These are phyloP conservation scores for Leccinum fibrillosum DNA, from an alignment of 768 basidiomycete genomes.

Conservation along the genomic window DNA sequence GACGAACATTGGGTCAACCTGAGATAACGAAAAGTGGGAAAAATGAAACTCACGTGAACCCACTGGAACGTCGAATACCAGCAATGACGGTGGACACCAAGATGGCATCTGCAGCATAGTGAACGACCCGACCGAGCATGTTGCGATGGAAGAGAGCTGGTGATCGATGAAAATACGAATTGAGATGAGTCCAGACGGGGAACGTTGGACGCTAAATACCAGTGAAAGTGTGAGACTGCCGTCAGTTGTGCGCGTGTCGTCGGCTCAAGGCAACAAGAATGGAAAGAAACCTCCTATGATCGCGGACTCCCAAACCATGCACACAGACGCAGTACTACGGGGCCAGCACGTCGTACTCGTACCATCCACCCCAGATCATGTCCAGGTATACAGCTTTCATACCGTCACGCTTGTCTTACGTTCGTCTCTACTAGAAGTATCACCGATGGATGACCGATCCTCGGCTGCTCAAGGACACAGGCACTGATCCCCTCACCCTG, in stretches of 20 bases:
- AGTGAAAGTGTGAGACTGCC: neutral
- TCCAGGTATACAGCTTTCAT: constrained; percentile 20
- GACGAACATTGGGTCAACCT: neutral
- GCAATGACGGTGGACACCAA: constrained; percentile 87
- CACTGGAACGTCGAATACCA: constrained; percentile 86
- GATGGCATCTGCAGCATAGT: constrained; percentile 82
- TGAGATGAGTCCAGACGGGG: neutral
- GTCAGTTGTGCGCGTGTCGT: neutral
- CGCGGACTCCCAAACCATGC: constrained; percentile 8
- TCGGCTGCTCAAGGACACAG: constrained; percentile 71
- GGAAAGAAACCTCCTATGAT: constrained; percentile 10
- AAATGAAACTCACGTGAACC: constrained; percentile 70
- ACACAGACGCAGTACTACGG: constrained; percentile 44
- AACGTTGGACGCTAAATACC: neutral
- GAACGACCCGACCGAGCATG: constrained; percentile 70
- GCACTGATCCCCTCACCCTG: constrained; percentile 77
- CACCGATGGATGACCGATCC: constrained; percentile 85
- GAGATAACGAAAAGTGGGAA: neutral
- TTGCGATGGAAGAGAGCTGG: constrained; percentile 1
- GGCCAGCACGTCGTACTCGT: constrained; percentile 72
- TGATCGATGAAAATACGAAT: neutral
- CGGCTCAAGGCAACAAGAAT: constrained; percentile 8
- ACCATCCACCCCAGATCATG: constrained; percentile 67
- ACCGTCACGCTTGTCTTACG: neutral
- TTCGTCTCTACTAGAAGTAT: constrained; percentile 59